Evolutionary conservation across 2,329 filamentous ascomycete genomes (phyloP).

Genomic region (Aspergillus ochraceus): DNA sequence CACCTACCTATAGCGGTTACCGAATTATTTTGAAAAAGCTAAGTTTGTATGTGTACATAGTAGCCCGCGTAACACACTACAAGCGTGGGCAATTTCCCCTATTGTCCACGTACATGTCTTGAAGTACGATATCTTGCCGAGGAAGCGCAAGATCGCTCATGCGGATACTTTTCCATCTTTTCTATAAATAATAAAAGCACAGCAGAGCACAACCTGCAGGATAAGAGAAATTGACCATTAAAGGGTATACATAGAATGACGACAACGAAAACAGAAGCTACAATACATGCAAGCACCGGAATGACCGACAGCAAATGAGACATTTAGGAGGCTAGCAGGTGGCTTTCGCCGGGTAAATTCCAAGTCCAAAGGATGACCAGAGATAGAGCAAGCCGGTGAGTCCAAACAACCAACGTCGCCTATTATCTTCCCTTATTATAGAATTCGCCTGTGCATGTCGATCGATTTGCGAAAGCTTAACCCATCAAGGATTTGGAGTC

Average conservation of each 20-base stretch:
- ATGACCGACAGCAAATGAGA: slow-evolving; percentile 1
- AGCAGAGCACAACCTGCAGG: neutral
- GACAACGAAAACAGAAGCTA: slow-evolving; percentile 18
- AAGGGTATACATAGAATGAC: slow-evolving; percentile 25
- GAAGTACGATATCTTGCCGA: too few relatives aligned
- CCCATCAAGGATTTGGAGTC: slow-evolving; percentile 5
- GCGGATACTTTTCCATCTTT: neutral
- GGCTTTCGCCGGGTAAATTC: neutral
- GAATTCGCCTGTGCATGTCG: neutral
- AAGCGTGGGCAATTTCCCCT: neutral
- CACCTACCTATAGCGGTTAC: too few relatives aligned
- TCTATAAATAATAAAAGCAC: neutral
- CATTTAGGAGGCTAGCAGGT: neutral
- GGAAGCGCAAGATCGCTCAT: neutral
- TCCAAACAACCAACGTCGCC: neutral
- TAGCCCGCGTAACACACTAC: neutral
- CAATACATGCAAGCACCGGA: slow-evolving; percentile 15
- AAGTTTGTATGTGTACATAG: neutral
- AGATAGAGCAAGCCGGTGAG: neutral
- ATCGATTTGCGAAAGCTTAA: slow-evolving; percentile 8
- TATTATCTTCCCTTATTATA: neutral
- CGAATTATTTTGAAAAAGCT: too few relatives aligned
- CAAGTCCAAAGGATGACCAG: neutral
- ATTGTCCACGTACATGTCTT: too few relatives aligned
- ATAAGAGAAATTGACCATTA: slow-evolving; percentile 16